These are phyloP conservation scores for Colletotrichum echinochloae DNA, from an alignment of 2,329 filamentous ascomycete species.

Conservation along the genomic window DNA sequence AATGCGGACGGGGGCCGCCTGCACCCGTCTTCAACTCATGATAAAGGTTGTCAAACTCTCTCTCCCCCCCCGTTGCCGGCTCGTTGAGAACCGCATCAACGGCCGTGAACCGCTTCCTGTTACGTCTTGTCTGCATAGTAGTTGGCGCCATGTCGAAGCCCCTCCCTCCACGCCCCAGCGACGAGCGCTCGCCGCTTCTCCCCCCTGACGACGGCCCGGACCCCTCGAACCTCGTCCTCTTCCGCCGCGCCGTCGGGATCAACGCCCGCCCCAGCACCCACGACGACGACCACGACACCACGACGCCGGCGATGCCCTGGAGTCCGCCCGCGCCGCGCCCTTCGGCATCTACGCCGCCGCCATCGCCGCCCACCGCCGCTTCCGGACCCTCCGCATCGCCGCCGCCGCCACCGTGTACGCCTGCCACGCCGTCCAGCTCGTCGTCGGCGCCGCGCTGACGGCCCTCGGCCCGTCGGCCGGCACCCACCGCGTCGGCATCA, in stretches of 20 bases:
- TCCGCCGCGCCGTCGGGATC: conserved; percentile 59
- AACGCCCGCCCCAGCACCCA: conserved; percentile 46
- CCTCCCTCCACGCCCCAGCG: not conserved
- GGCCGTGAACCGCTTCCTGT: not conserved
- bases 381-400: conserved; percentile 49
- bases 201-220: conserved; percentile 40
- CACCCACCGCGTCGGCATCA: conserved; percentile 64
- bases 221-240: conserved; percentile 56
- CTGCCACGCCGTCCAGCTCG: conserved; percentile 58
- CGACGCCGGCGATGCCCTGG: conserved; percentile 47
- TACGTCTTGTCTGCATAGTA: not conserved
- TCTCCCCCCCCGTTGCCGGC: too few relatives aligned
- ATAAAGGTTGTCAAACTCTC: too few relatives aligned
- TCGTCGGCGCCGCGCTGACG: conserved; percentile 61
- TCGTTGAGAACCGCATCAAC: not conserved
- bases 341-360: conserved; percentile 57
- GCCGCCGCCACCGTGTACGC: conserved; percentile 55
- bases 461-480: conserved; percentile 59
- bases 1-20: too few relatives aligned
- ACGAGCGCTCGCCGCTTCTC: conserved; percentile 23
- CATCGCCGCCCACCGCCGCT: conserved; percentile 49
- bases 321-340: conserved; percentile 50
- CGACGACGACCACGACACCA: conserved; percentile 38
- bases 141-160: conserved; percentile 17
- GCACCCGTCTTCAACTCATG: not conserved